phyloP scores from a whole-genome alignment of 306 rosid species.

The Vicia faba region DNA sequence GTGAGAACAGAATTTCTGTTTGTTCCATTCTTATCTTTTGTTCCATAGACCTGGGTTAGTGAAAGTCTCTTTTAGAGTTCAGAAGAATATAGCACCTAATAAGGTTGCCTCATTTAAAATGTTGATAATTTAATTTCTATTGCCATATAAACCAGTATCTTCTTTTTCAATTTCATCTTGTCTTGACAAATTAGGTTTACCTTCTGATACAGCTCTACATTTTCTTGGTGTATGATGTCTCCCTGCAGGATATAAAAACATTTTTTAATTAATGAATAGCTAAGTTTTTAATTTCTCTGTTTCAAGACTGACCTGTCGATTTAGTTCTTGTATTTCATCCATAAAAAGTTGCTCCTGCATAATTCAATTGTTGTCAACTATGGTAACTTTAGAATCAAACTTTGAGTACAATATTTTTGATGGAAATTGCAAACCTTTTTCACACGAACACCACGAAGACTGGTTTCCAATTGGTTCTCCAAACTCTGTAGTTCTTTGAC shows the following conservation, averaged over 20 bases:
- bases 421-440: constrained; percentile 55
- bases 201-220: constrained; percentile 68
- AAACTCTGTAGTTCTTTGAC: constrained; percentile 67
- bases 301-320: constrained; percentile 68
- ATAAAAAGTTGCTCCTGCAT: constrained; percentile 72
- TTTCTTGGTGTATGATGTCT: constrained; percentile 75
- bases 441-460: constrained; percentile 76
- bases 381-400: constrained; percentile 6
- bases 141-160: constrained; percentile 47
- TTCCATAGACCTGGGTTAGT: constrained; percentile 71
- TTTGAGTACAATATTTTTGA: constrained; percentile 9
- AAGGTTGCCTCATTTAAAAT: constrained; percentile 19
- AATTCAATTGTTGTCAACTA: constrained; percentile 28
- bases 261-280: constrained; percentile 27
- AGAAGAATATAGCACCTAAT: constrained; percentile 41
- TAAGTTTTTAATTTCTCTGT: constrained; percentile 28
- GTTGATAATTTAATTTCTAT: constrained; percentile 14
- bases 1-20: constrained; percentile 48
- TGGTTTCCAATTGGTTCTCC: constrained; percentile 80
- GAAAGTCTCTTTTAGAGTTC: constrained; percentile 42
- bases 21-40: constrained; percentile 53
- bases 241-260: constrained; percentile 56
- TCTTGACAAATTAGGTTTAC: constrained; percentile 70
- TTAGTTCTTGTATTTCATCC: constrained; percentile 84
- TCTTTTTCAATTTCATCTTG: constrained; percentile 61